A percentile compares a stretch with the other conserved stretches of the same genome.
Conservation (phyloP, 805 yeast genomes). For the Yamadazyma nakazawae region DNA sequence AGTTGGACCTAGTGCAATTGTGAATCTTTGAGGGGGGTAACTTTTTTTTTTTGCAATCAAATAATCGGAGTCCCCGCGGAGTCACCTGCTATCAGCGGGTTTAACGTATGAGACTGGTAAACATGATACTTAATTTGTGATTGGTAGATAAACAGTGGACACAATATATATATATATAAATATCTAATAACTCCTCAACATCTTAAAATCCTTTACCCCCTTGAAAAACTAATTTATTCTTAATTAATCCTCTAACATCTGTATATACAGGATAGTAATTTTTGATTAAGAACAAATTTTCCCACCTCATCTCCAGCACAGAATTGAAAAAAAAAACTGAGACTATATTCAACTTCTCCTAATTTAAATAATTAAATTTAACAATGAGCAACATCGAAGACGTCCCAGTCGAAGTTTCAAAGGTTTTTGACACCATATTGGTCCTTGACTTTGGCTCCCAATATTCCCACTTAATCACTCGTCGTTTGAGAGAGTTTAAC, state of each 20-base stretch:
- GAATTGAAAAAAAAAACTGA: constrained; percentile 1
- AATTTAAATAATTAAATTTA: neutral
- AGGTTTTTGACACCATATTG: constrained; percentile 92
- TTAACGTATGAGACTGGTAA: neutral
- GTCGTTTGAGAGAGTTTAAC: constrained; percentile 96
- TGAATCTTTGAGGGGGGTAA: neutral
- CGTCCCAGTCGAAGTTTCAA: constrained; percentile 64
- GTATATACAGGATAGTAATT: neutral
- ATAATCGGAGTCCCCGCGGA: constrained; percentile 3
- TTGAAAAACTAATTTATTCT: neutral
- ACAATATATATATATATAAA: no score
- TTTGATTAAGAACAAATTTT: constrained; percentile 5
- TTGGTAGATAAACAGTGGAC: neutral
- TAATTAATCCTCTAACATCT: neutral
- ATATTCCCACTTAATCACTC: constrained; percentile 93
- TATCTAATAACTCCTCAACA: neutral
- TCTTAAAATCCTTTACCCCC: neutral
- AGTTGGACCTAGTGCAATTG: neutral
- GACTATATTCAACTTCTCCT: constrained; percentile 2
- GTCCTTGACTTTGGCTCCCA: constrained; percentile 98
- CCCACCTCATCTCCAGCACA: constrained; percentile 5
- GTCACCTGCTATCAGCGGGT: neutral
- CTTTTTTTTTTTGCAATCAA: constrained; percentile 5
- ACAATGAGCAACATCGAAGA: constrained; percentile 18
- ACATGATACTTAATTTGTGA: neutral